These are phyloP conservation scores for Syncephalastrum monosporum DNA, from an alignment of 371 early-diverging fungal genomes.

Conservation along the genomic window DNA sequence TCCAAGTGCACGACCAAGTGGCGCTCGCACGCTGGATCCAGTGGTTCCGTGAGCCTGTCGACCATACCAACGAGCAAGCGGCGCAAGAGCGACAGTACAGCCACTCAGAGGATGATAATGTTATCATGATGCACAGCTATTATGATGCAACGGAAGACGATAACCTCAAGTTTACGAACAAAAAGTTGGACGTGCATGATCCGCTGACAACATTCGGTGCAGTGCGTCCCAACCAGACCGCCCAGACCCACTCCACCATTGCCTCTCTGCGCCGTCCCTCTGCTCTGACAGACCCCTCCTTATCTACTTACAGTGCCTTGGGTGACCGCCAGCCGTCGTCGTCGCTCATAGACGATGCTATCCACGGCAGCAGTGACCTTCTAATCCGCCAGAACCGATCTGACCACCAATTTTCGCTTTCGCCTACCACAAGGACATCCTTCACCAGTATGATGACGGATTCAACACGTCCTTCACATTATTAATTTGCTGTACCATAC, in stretches of 20 bases:
- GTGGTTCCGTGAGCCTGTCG: conserved; percentile 31
- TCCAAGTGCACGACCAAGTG: conserved; percentile 39
- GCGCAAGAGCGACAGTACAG: neutral
- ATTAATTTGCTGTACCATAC: too few species aligned
- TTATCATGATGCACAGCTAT: neutral
- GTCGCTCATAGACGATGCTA: neutral
- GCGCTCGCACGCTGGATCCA: conserved; percentile 36
- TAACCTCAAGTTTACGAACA: neutral
- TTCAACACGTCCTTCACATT: too few species aligned
- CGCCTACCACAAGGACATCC: too few species aligned
- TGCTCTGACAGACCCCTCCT: neutral
- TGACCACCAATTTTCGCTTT: too few species aligned
- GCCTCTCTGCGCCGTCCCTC: neutral
- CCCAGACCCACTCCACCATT: neutral
- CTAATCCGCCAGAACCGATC: conserved; percentile 5
- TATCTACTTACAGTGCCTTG: neutral
- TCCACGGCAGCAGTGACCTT: conserved; percentile 12
- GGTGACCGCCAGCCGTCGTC: neutral
- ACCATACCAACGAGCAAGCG: neutral
- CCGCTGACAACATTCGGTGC: conserved; percentile 14
- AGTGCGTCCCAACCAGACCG: neutral
- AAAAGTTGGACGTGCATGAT: neutral
- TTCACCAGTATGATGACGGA: too few species aligned
- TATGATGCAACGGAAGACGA: neutral
- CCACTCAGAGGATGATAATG: neutral